phyloP scores from a whole-genome alignment of 2,329 filamentous ascomycete genomes.

The Leptographium wingfieldii region DNA sequence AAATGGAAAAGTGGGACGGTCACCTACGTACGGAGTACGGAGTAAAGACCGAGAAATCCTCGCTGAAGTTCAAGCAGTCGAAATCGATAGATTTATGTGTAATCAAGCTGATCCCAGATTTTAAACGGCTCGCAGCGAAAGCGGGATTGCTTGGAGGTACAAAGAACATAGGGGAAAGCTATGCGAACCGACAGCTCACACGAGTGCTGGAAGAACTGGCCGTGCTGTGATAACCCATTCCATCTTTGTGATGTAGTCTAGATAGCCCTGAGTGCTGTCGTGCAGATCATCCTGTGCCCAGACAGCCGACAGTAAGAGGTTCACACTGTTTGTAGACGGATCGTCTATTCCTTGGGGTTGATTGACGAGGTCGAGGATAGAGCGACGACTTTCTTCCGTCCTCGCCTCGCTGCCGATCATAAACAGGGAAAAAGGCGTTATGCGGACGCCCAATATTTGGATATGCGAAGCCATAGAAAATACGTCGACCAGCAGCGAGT shows the following conservation, averaged over 20 bases:
- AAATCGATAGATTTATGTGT: too few relatives aligned
- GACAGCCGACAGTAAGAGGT: constrained; percentile 1
- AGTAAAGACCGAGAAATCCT: too few relatives aligned
- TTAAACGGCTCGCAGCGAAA: too few relatives aligned
- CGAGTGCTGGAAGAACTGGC: constrained; percentile 3
- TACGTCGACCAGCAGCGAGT: not conserved
- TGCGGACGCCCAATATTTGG: constrained; percentile 1
- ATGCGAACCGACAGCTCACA: not conserved
- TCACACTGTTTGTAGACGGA: not conserved
- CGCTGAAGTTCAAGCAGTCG: too few relatives aligned
- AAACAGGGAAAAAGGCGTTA: constrained; percentile 5
- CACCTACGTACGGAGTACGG: not conserved
- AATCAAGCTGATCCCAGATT: too few relatives aligned
- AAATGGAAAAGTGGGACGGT: not conserved
- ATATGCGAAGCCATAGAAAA: not conserved
- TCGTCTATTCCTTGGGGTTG: not conserved
- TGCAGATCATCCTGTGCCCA: constrained; percentile 9
- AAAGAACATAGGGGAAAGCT: too few relatives aligned
- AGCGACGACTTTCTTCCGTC: constrained; percentile 3
- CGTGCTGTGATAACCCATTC: constrained; percentile 7
- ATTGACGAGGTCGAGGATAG: constrained; percentile 2
- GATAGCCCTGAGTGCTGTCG: constrained; percentile 3
- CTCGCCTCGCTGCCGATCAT: constrained; percentile 6
- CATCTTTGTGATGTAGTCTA: constrained; percentile 9
- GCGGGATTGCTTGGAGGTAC: too few relatives aligned